Conservation (phyloP, 2,329 filamentous ascomycete genomes). For the Bipolaris cookei region DNA sequence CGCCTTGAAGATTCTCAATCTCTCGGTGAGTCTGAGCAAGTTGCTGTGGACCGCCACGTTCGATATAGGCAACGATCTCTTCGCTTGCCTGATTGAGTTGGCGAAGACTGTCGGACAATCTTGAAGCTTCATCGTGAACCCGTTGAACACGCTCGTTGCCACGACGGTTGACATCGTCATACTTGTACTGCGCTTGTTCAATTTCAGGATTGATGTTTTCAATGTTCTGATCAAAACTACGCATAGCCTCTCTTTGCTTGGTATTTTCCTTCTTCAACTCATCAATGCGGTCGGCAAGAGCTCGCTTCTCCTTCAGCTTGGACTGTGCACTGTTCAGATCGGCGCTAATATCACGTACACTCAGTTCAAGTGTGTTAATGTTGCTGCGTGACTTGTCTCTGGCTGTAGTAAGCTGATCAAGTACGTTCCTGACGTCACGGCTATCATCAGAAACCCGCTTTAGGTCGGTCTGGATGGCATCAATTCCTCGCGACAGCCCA, state of each 20-base stretch:
- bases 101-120: conserved; percentile 74
- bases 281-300: conserved; percentile 73
- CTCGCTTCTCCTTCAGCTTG: conserved; percentile 81
- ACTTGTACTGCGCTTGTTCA: conserved; percentile 73
- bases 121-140: conserved; percentile 72
- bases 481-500: conserved; percentile 70
- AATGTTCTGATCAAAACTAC: conserved; percentile 73
- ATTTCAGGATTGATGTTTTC: conserved; percentile 77
- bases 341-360: conserved; percentile 75
- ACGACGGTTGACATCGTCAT: conserved; percentile 76
- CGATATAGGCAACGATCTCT: conserved; percentile 80
- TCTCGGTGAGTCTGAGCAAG: conserved; percentile 73
- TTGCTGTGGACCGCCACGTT: conserved; percentile 74
- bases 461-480: conserved; percentile 83
- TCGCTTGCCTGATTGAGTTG: conserved; percentile 76
- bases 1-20: conserved; percentile 70
- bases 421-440: conserved; percentile 66
- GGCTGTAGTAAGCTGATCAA: conserved; percentile 71
- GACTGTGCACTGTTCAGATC: conserved; percentile 73
- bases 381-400: conserved; percentile 73
- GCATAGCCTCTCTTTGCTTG: conserved; percentile 73
- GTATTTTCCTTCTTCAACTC: conserved; percentile 71
- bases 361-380: conserved; percentile 74
- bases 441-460: conserved; percentile 70
- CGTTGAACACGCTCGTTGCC: conserved; percentile 75